Percentiles rank a stretch among this genome's conserved stretches.
Conservation (phyloP, 2,329 filamentous ascomycete species). For the Cordyceps cicadae region DNA sequence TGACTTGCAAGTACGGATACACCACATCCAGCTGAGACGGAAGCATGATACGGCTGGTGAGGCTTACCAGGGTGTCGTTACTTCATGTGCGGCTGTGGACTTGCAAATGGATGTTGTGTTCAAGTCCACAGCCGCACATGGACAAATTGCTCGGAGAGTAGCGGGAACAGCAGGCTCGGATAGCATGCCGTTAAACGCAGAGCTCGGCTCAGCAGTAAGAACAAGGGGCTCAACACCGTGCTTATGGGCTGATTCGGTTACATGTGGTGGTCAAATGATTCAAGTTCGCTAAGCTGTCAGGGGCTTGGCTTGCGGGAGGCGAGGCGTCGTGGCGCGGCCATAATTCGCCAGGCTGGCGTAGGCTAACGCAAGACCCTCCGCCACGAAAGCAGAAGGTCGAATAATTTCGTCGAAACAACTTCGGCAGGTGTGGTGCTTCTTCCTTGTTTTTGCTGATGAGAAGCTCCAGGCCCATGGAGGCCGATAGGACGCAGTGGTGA, state of each 20-base stretch:
- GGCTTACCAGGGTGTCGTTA: too few relatives aligned
- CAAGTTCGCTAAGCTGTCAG: neutral
- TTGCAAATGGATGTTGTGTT: neutral
- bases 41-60: too few relatives aligned
- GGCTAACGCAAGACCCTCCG: conserved; percentile 7
- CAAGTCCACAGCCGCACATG: too few relatives aligned
- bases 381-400: neutral
- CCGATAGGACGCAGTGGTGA: neutral
- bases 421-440: neutral
- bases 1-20: too few relatives aligned
- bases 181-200: neutral
- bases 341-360: neutral
- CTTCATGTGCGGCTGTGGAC: too few relatives aligned
- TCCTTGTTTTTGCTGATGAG: neutral
- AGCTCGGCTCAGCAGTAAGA: neutral
- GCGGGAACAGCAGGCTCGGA: neutral
- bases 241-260: neutral
- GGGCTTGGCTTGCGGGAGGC: conserved; percentile 4
- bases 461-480: too few relatives aligned
- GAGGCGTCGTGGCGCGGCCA: conserved; percentile 2
- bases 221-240: neutral
- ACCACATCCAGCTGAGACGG: neutral
- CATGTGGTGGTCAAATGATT: neutral
- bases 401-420: neutral
- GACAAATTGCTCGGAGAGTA: neutral